Base-by-base conservation (phyloP, 2,329 filamentous ascomycete species). In the Fusarium chuoi region DNA sequence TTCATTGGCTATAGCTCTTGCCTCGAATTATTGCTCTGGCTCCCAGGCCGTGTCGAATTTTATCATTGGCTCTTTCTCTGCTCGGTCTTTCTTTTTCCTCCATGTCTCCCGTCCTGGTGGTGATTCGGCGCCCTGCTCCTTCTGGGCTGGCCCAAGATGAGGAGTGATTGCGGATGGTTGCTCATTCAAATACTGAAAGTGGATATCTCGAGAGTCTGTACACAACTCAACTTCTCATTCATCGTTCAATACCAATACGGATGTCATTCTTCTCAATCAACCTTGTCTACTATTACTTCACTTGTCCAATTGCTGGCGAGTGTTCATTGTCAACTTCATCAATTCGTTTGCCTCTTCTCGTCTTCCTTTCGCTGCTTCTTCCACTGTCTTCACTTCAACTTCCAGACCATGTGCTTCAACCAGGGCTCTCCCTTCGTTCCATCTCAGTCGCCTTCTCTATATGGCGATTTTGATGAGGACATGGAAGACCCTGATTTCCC, bases 251-350 rank as follows among this genome's bases (percentile, higher is more conserved):
- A 14, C 13, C 44, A 22, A 46, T 28, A 28, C 12, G 18, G 9
- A 46, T 6, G 6, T 3, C 13, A 7, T 28, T 10, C 24, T 15
- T 0, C 13, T 28, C 8, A 22, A 28, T 28, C 3, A 20, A 15
- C 28, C 4, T 0, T 8, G 7, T 46, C 3, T 28, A 0, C 2
- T 0, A 7, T 28, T 7, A 1, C 13, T 46, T 3, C 13, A 20
- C 44, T 46, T 10, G 18, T 7, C 4, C 0, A 14, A 20, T 28
- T 22, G 0, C 9, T 46, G 18, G 44, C 24, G 0, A 28, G 12
- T 28, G 18, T 11, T 46, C 8, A 28, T 5, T 22, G 1, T 5
- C 18, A 28, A 8, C 24, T 28, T 46, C 44, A 5, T 28, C 44
- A 26, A 15, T 46, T 46, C 24, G 8, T 14, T 46, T 46, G 4